Percentiles rank a stretch among this genome's conserved stretches.
phyloP scores from a whole-genome alignment of 768 basidiomycete genomes.

The Pleurotus ostreatus region DNA sequence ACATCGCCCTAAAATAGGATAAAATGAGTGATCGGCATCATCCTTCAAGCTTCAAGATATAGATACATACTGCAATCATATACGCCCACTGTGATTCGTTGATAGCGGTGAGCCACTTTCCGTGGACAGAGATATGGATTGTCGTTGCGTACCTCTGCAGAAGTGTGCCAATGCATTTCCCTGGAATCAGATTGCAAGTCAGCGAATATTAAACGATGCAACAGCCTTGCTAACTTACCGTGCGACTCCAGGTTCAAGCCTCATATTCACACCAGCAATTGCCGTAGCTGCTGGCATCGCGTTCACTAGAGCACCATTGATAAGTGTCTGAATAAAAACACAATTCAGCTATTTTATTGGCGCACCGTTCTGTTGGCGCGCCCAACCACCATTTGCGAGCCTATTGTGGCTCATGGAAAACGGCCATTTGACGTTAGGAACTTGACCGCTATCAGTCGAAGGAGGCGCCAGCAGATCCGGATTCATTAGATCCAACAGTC shows the following conservation, averaged over 20 bases:
- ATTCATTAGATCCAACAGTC: constrained; percentile 35
- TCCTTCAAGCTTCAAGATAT: background rate
- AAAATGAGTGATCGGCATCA: too few species aligned
- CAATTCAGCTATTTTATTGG: background rate
- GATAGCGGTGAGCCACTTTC: background rate
- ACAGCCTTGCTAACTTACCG: constrained; percentile 25
- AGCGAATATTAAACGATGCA: background rate
- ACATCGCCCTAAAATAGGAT: constrained; percentile 30
- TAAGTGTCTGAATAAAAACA: background rate
- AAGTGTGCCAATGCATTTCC: constrained; percentile 54
- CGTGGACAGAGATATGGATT: background rate
- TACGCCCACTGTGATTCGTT: constrained; percentile 42
- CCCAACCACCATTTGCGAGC: constrained; percentile 56
- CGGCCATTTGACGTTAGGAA: constrained; percentile 55
- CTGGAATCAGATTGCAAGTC: constrained; percentile 17
- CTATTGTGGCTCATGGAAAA: constrained; percentile 52
- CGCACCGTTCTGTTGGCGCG: constrained; percentile 51
- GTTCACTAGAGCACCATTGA: constrained; percentile 24
- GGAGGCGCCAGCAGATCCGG: constrained; percentile 41
- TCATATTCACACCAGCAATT: constrained; percentile 46
- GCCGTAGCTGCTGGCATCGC: constrained; percentile 46
- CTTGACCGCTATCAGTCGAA: constrained; percentile 37
- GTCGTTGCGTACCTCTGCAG: constrained; percentile 32
- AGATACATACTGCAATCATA: constrained; percentile 35
- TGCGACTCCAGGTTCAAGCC: constrained; percentile 44